Evolutionary conservation across 805 yeast genomes (phyloP).

Genomic region (Teunomyces pallodes): DNA sequence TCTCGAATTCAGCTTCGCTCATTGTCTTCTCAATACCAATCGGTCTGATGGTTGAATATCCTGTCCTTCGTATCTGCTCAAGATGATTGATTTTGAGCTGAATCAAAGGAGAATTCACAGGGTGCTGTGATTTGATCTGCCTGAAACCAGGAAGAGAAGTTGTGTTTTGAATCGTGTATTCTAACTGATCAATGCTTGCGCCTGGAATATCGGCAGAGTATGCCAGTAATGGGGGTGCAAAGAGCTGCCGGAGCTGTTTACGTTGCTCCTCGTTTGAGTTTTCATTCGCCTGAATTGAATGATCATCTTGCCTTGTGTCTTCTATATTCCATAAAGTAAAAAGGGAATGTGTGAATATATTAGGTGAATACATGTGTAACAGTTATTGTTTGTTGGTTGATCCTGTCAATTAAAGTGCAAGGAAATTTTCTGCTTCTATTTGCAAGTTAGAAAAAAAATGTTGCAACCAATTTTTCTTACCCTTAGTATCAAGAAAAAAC

Average conservation of each 20-base stretch:
- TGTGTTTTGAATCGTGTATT: conserved; percentile 19
- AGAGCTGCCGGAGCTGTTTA: conserved; percentile 18
- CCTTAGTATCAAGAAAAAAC: too few species aligned
- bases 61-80: conserved; percentile 30
- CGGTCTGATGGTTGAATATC: conserved; percentile 36
- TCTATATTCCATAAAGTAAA: conserved; percentile 41
- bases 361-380: conserved; percentile 47
- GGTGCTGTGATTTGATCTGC: conserved; percentile 7
- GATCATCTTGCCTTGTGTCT: neutral
- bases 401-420: neutral
- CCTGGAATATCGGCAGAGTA: conserved; percentile 46
- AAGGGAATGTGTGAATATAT: conserved; percentile 43
- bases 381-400: too few species aligned
- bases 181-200: conserved; percentile 14
- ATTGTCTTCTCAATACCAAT: conserved; percentile 39
- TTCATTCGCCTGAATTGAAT: conserved; percentile 2
- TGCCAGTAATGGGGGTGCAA: conserved; percentile 55
- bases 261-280: conserved; percentile 18
- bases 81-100: conserved; percentile 19
- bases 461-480: too few species aligned
- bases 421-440: neutral
- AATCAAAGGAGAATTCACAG: conserved; percentile 15
- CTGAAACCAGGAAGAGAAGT: conserved; percentile 7
- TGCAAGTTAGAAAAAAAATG: too few species aligned
- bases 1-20: conserved; percentile 35